These are phyloP conservation scores for Aureobasidium sp. DNA, from an alignment of 2,329 filamentous ascomycete genomes.

Conservation along the genomic window DNA sequence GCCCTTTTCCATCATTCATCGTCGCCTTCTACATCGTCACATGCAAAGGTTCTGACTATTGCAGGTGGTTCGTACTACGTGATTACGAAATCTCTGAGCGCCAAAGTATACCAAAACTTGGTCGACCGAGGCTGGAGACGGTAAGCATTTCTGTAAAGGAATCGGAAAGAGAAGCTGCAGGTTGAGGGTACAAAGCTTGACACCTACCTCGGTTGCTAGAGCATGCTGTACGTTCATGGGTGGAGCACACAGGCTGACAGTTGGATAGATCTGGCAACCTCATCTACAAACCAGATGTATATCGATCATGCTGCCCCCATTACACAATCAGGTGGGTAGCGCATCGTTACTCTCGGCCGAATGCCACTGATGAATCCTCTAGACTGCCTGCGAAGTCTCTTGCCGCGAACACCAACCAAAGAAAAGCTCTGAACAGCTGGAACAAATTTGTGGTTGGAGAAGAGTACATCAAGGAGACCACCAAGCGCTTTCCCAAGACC, in stretches of 20 bases:
- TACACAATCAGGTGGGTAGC: constrained; percentile 58
- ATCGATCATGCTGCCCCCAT: constrained; percentile 80
- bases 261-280: constrained; percentile 44
- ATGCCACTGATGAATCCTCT: constrained; percentile 2
- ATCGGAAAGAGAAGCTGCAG: background rate
- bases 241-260: background rate
- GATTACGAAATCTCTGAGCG: constrained; percentile 50
- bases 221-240: background rate
- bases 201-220: background rate
- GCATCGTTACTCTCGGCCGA: background rate
- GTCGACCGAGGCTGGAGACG: constrained; percentile 71
- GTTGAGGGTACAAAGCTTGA: background rate
- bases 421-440: constrained; percentile 68
- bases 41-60: constrained; percentile 17
- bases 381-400: constrained; percentile 58
- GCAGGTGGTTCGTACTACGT: constrained; percentile 67
- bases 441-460: constrained; percentile 63
- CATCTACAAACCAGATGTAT: constrained; percentile 70
- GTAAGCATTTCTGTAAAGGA: constrained; percentile 38
- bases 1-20: background rate
- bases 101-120: constrained; percentile 60
- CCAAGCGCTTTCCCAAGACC: constrained; percentile 55
- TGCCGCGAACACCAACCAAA: constrained; percentile 60
- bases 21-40: background rate
- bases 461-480: constrained; percentile 54